Percentiles rank a stretch among this genome's conserved stretches.
Conservation (phyloP, 2,329 filamentous ascomycete species). For the Didymella pomorum region DNA sequence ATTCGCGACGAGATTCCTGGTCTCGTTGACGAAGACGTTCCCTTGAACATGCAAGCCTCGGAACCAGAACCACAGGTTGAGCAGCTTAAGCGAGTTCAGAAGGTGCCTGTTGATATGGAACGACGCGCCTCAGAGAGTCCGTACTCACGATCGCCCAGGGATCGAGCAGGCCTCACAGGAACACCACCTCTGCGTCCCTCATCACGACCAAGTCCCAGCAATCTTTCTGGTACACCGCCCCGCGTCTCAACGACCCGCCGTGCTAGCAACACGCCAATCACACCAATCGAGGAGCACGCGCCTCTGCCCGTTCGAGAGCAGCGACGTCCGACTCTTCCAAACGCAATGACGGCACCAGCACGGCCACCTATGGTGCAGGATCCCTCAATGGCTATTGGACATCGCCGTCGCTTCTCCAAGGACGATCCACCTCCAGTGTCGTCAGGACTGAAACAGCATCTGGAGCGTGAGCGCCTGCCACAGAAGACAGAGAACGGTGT, state of each 20-base stretch:
- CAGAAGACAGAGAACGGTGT: constrained; percentile 50
- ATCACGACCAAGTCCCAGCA: constrained; percentile 43
- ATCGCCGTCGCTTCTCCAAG: constrained; percentile 70
- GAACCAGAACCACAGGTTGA: constrained; percentile 38
- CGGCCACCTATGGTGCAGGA: constrained; percentile 51
- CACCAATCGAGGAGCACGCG: constrained; percentile 47
- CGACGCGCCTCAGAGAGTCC: constrained; percentile 38
- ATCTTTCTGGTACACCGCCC: constrained; percentile 37
- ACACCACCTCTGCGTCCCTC: constrained; percentile 47
- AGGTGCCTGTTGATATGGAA: constrained; percentile 39
- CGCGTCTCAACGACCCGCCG: constrained; percentile 37
- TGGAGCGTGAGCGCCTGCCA: constrained; percentile 54
- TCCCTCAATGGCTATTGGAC: constrained; percentile 50
- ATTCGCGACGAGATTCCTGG: constrained; percentile 80
- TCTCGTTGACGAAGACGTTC: constrained; percentile 78
- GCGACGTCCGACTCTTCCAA: constrained; percentile 55
- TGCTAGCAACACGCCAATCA: constrained; percentile 44
- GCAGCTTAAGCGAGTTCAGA: constrained; percentile 39
- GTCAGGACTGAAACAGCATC: constrained; percentile 59
- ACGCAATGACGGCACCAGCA: constrained; percentile 56
- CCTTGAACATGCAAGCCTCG: constrained; percentile 38
- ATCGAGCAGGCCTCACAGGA: constrained; percentile 36
- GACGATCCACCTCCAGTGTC: constrained; percentile 54
- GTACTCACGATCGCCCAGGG: constrained; percentile 46
- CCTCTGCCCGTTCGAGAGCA: constrained; percentile 45